These are phyloP conservation scores for Amanita muscaria DNA, from an alignment of 768 basidiomycete genomes.

Conservation along the genomic window DNA sequence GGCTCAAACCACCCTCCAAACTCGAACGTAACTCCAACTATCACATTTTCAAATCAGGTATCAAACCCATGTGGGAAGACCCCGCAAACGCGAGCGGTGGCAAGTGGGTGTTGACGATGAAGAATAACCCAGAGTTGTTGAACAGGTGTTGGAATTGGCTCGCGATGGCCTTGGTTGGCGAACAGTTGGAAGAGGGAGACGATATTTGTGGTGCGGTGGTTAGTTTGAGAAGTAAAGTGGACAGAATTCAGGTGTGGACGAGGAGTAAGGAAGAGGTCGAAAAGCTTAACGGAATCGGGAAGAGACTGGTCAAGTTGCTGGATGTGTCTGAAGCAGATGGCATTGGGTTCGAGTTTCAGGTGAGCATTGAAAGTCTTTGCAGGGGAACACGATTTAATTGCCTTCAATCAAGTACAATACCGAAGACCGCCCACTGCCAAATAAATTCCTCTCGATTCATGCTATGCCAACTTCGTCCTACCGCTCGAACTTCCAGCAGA, in stretches of 20 bases:
- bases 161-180: slow-evolving; percentile 85
- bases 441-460: slow-evolving; percentile 79
- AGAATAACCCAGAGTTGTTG: slow-evolving; percentile 66
- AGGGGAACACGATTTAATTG: neutral
- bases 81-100: slow-evolving; percentile 85
- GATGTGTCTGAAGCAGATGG: slow-evolving; percentile 79
- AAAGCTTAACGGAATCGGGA: slow-evolving; percentile 76
- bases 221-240: slow-evolving; percentile 76
- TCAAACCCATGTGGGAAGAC: slow-evolving; percentile 98
- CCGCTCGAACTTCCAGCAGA: slow-evolving; percentile 52
- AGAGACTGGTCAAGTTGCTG: slow-evolving; percentile 71
- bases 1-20: slow-evolving; percentile 86
- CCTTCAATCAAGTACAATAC: slow-evolving; percentile 60
- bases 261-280: slow-evolving; percentile 81
- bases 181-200: slow-evolving; percentile 62
- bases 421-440: slow-evolving; percentile 74
- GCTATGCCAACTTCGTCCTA: slow-evolving; percentile 57
- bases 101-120: slow-evolving; percentile 94
- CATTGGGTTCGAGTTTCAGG: slow-evolving; percentile 88
- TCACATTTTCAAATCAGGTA: slow-evolving; percentile 89
- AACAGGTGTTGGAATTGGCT: slow-evolving; percentile 90
- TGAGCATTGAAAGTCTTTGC: slow-evolving; percentile 25
- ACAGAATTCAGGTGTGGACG: slow-evolving; percentile 90
- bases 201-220: slow-evolving; percentile 87
- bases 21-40: slow-evolving; percentile 90